Conservation (phyloP, 2,329 filamentous ascomycete genomes). For the Fusarium incarnatum region DNA sequence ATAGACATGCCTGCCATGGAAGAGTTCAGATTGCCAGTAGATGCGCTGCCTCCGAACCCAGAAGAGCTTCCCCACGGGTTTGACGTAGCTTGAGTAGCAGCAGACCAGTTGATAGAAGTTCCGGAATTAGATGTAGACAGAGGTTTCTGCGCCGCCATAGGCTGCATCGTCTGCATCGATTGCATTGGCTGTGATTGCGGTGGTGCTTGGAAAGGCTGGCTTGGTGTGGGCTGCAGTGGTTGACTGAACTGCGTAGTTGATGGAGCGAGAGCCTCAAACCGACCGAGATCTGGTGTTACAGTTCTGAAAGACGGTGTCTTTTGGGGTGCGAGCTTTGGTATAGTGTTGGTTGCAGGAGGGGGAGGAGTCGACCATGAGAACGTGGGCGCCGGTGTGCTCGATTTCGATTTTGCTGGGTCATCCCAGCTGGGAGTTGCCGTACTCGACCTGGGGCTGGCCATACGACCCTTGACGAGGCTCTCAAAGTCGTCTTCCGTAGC, state of each 20-base stretch:
- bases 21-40: slow-evolving; percentile 51
- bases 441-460: slow-evolving; percentile 51
- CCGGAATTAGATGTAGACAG: slow-evolving; percentile 38
- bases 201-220: slow-evolving; percentile 47
- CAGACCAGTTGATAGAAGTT: slow-evolving; percentile 64
- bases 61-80: slow-evolving; percentile 63
- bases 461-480: slow-evolving; percentile 81
- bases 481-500: slow-evolving; percentile 83
- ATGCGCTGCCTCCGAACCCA: slow-evolving; percentile 43
- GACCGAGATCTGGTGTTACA: slow-evolving; percentile 68
- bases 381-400: slow-evolving; percentile 58
- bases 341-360: slow-evolving; percentile 54
- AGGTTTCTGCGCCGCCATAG: slow-evolving; percentile 34
- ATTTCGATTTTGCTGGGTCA: slow-evolving; percentile 51
- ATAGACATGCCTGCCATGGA: slow-evolving; percentile 64
- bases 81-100: slow-evolving; percentile 55
- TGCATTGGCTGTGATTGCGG: slow-evolving; percentile 5
- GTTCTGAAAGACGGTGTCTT: slow-evolving; percentile 60
- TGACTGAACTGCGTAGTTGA: slow-evolving; percentile 72
- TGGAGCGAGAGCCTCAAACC: slow-evolving; percentile 67
- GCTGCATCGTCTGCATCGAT: slow-evolving; percentile 40
- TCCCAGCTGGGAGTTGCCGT: slow-evolving; percentile 65
- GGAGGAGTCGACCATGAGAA: slow-evolving; percentile 76
- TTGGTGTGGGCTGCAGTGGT: slow-evolving; percentile 62
- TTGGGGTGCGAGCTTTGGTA: slow-evolving; percentile 43